Evolutionary conservation across 75 land plant genomes (phyloP).

Genomic region (Cunninghamia lanceolata): DNA sequence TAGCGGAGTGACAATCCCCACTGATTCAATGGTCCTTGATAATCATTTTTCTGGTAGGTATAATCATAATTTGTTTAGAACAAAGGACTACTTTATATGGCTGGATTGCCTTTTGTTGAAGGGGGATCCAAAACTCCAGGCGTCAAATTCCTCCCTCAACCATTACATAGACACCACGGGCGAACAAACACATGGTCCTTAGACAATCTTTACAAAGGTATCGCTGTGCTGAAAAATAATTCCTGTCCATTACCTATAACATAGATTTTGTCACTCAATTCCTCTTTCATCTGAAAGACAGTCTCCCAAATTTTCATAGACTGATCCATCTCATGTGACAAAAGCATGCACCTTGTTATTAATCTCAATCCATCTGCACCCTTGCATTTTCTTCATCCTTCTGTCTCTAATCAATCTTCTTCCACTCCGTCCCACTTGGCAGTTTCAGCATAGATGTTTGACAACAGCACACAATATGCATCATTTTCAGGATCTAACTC

Average conservation of each 20-base stretch:
- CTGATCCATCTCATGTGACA: slow-evolving; percentile 13
- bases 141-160: neutral
- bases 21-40: neutral
- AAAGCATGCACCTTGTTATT: slow-evolving; percentile 19
- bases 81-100: neutral
- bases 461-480: slow-evolving; percentile 10
- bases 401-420: slow-evolving; percentile 10
- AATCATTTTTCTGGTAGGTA: too few relatives aligned
- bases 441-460: slow-evolving; percentile 16
- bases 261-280: neutral
- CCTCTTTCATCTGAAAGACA: neutral
- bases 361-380: slow-evolving; percentile 25
- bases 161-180: neutral
- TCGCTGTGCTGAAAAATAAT: neutral
- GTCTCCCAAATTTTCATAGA: neutral
- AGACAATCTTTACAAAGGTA: neutral
- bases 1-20: neutral
- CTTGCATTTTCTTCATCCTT: slow-evolving; percentile 9
- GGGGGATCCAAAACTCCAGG: neutral
- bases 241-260: neutral
- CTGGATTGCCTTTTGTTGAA: neutral
- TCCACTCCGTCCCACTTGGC: slow-evolving; percentile 14
- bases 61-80: neutral
- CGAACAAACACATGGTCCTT: neutral
- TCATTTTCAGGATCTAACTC: slow-evolving; percentile 16